Conservation (phyloP, 345 rosid genomes). For the Eucalyptus marginata region DNA sequence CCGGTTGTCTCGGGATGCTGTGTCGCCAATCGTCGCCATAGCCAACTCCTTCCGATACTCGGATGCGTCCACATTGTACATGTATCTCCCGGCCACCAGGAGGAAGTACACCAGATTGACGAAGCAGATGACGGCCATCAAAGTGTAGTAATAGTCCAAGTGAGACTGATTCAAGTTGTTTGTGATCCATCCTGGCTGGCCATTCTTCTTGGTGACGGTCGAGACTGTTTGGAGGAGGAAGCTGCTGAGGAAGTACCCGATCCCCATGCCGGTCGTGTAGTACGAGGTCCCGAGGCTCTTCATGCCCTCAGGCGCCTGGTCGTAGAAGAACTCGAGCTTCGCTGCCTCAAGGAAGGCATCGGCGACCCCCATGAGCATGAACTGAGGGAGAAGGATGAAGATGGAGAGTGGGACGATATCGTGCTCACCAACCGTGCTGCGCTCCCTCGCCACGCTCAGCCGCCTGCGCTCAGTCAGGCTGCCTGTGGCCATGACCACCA, state of each 20-base stretch:
- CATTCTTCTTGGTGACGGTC: conserved; percentile 25
- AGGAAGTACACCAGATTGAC: conserved; percentile 49
- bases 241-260: conserved; percentile 61
- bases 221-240: conserved; percentile 38
- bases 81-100: conserved; percentile 34
- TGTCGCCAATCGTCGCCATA: neutral
- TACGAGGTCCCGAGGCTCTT: conserved; percentile 79
- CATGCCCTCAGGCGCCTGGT: conserved; percentile 77
- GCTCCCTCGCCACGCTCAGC: conserved; percentile 25
- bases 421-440: neutral
- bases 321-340: conserved; percentile 79
- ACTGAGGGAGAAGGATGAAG: conserved; percentile 58
- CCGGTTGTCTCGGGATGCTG: neutral
- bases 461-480: conserved; percentile 45
- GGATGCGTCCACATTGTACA: conserved; percentile 34
- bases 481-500: conserved; percentile 34
- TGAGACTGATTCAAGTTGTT: conserved; percentile 58
- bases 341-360: conserved; percentile 62
- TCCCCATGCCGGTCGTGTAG: conserved; percentile 39
- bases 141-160: conserved; percentile 51
- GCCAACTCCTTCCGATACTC: neutral
- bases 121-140: conserved; percentile 32
- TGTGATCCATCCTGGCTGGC: conserved; percentile 51
- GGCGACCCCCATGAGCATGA: conserved; percentile 54
- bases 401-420: conserved; percentile 40